Conservation (phyloP, 345 rosid species). For the Eucalyptus rudis region DNA sequence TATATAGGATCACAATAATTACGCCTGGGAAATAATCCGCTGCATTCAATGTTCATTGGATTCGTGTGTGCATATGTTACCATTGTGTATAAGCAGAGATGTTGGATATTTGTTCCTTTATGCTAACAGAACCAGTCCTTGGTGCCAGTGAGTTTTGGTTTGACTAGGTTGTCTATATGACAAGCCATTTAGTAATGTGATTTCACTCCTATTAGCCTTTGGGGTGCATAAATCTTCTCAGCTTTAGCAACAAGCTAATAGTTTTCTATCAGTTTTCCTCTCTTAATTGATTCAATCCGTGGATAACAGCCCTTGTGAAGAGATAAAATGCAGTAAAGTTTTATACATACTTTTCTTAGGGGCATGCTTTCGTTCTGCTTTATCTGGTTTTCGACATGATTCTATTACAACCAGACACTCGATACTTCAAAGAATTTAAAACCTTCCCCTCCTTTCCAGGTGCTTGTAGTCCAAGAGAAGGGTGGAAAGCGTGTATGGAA, state of each 20-base stretch:
- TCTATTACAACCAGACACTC: background rate
- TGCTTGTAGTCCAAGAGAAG: constrained; percentile 79
- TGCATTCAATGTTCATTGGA: background rate
- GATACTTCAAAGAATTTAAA: background rate
- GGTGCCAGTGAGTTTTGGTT: background rate
- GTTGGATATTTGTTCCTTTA: background rate
- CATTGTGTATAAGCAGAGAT: background rate
- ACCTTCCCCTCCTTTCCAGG: constrained; percentile 6
- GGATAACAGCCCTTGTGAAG: background rate
- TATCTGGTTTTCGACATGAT: background rate
- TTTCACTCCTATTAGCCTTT: background rate
- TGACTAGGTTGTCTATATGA: background rate
- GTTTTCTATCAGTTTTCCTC: background rate
- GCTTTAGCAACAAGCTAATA: background rate
- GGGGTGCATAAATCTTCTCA: background rate
- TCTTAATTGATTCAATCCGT: background rate
- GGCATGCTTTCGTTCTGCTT: background rate
- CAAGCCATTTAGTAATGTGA: background rate
- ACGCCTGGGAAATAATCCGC: background rate
- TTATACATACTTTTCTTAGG: background rate
- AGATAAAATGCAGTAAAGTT: background rate
- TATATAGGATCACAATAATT: background rate
- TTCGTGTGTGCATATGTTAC: background rate
- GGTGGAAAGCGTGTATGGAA: constrained; percentile 62
- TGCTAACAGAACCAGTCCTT: background rate